A percentile compares a stretch with the other conserved stretches of the same genome.
These are phyloP conservation scores for Fusarium verticillioides DNA, from an alignment of 2,329 filamentous ascomycete species.

Conservation along the genomic window DNA sequence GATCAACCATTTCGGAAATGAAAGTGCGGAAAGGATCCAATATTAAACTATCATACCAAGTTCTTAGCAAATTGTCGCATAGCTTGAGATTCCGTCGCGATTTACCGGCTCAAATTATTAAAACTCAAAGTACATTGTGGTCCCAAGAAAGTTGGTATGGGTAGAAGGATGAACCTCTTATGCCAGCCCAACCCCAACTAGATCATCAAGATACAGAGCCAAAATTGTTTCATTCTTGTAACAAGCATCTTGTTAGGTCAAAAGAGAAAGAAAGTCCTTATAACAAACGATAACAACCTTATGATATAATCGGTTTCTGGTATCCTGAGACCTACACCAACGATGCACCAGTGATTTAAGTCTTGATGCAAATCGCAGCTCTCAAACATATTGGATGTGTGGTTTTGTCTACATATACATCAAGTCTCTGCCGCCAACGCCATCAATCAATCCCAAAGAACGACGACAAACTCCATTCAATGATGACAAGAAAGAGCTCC, in stretches of 20 bases:
- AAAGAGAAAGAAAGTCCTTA: background rate
- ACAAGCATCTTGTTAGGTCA: background rate
- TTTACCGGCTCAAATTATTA: background rate
- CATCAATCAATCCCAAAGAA: conserved; percentile 32
- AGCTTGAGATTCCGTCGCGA: background rate
- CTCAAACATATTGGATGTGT: background rate
- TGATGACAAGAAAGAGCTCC: conserved; percentile 19
- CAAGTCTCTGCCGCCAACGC: conserved; percentile 39
- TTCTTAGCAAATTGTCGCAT: background rate
- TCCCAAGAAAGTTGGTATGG: background rate
- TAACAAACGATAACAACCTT: background rate
- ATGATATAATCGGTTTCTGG: background rate
- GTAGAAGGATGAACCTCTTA: too few species aligned
- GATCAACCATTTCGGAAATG: background rate
- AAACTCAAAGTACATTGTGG: background rate
- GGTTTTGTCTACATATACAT: conserved; percentile 41
- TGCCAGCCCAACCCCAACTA: background rate
- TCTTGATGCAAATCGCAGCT: background rate
- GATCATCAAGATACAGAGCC: background rate
- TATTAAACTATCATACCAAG: background rate
- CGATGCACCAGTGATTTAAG: too few species aligned
- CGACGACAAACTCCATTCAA: conserved; percentile 38
- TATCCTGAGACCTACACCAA: background rate
- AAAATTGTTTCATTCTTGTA: background rate
- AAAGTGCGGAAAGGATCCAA: background rate